A percentile compares a stretch with the other conserved stretches of the same genome.
These are phyloP conservation scores for Nectriaceae sp. DNA, from an alignment of 2,329 filamentous ascomycete genomes.

Conservation along the genomic window DNA sequence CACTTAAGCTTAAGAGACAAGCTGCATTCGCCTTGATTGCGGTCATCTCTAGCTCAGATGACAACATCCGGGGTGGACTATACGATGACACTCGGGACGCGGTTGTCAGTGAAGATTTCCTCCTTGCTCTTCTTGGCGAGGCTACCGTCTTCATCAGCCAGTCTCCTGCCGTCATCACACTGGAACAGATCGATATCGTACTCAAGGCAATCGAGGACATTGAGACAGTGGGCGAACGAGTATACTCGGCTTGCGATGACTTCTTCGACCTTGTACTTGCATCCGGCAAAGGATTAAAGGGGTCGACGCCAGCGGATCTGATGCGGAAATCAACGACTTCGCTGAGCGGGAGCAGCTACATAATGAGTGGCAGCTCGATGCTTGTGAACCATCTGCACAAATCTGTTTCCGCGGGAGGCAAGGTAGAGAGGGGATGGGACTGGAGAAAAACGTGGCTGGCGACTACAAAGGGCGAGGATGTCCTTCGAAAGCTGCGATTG, in stretches of 20 bases:
- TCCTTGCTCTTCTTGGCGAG: constrained; percentile 83
- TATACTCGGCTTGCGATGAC: constrained; percentile 75
- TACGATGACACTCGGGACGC: constrained; percentile 80
- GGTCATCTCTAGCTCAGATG: constrained; percentile 83
- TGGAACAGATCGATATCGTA: constrained; percentile 72
- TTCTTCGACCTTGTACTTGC: constrained; percentile 75
- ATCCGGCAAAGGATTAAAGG: constrained; percentile 65
- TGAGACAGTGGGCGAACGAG: constrained; percentile 70
- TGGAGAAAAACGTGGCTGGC: constrained; percentile 77
- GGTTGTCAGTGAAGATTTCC: constrained; percentile 84
- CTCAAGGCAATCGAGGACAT: constrained; percentile 80
- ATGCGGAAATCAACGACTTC: constrained; percentile 60
- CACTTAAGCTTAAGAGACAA: constrained; percentile 64
- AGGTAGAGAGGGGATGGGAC: constrained; percentile 68
- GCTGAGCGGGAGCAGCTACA: constrained; percentile 62
- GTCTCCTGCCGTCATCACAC: constrained; percentile 55
- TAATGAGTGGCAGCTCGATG: constrained; percentile 74
- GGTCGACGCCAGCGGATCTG: constrained; percentile 65
- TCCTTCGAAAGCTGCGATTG: constrained; percentile 72
- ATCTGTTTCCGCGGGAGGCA: constrained; percentile 57
- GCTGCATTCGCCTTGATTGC: constrained; percentile 74
- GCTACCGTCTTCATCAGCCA: constrained; percentile 74
- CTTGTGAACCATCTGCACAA: constrained; percentile 63
- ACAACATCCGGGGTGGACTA: constrained; percentile 88
- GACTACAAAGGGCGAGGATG: constrained; percentile 63